These are phyloP conservation scores for Pontederia crassipes DNA, from an alignment of 176 grass and related monocot genomes.

Conservation along the genomic window DNA sequence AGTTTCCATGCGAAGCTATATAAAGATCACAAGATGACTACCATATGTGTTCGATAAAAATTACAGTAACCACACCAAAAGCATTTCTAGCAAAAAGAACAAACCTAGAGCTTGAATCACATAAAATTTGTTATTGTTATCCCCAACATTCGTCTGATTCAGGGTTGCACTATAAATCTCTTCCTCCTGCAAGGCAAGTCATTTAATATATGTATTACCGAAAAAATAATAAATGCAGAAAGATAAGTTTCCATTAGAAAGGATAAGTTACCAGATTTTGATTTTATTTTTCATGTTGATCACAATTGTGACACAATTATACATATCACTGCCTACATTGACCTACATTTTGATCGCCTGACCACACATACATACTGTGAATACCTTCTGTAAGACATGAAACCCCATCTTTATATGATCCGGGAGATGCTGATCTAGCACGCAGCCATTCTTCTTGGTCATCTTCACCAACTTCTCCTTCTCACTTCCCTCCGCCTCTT, in stretches of 20 bases:
- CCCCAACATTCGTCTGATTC: slow-evolving; percentile 86
- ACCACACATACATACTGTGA: not conserved
- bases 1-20: not conserved
- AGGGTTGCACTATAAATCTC: slow-evolving; percentile 85
- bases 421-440: slow-evolving; percentile 63
- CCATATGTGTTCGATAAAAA: not conserved
- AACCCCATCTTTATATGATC: slow-evolving; percentile 62
- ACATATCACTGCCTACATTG: not conserved
- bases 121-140: slow-evolving; percentile 95
- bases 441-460: slow-evolving; percentile 73
- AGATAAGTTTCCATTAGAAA: not conserved
- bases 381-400: slow-evolving; percentile 82
- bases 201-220: slow-evolving; percentile 6
- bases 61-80: too few relatives aligned
- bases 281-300: too few relatives aligned
- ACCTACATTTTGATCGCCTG: slow-evolving; percentile 13
- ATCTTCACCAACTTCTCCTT: slow-evolving; percentile 67
- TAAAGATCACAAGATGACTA: not conserved
- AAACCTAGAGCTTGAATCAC: slow-evolving; percentile 90
- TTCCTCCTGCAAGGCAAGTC: slow-evolving; percentile 50
- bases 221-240: slow-evolving; percentile 15
- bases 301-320: too few relatives aligned
- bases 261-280: too few relatives aligned
- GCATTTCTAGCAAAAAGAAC: slow-evolving; percentile 9
- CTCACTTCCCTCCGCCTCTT: slow-evolving; percentile 34